Evolutionary conservation across 495 filamentous ascomycete species (phyloP).

Genomic region (Penicillium herquei): DNA sequence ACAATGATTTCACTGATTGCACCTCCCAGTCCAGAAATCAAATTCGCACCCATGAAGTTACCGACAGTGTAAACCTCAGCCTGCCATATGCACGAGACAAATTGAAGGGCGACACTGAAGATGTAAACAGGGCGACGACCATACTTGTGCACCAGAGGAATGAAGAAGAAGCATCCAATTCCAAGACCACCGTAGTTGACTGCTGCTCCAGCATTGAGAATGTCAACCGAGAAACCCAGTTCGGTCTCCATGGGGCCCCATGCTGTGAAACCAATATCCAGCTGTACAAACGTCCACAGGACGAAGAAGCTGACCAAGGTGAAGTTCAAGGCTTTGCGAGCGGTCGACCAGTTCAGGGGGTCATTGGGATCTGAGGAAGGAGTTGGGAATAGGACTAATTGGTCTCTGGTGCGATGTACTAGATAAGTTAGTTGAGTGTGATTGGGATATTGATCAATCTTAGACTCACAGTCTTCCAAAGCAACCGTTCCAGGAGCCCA

Average conservation of each 20-base stretch:
- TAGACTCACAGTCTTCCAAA: conserved; percentile 20
- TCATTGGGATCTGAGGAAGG: conserved; percentile 31
- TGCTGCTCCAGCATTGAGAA: conserved; percentile 38
- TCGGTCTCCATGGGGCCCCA: conserved; percentile 41
- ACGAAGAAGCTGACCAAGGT: conserved; percentile 39
- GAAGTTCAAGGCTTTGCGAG: conserved; percentile 39
- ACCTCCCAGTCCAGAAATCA: conserved; percentile 34
- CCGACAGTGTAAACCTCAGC: conserved; percentile 29
- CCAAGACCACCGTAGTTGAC: conserved; percentile 36
- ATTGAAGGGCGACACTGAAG: conserved; percentile 31
- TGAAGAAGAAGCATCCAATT: conserved; percentile 40
- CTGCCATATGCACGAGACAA: conserved; percentile 38
- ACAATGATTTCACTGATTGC: conserved; percentile 43
- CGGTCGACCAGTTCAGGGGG: conserved; percentile 29
- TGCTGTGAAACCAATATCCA: conserved; percentile 38
- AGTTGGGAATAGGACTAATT: conserved; percentile 23
- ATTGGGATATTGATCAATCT: background rate
- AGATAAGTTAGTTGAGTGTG: background rate
- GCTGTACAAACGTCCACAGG: conserved; percentile 36
- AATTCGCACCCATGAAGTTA: conserved; percentile 33
- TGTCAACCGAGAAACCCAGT: conserved; percentile 32
- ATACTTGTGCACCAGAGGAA: conserved; percentile 47
- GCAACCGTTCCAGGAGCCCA: conserved; percentile 27
- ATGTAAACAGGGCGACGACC: conserved; percentile 47
- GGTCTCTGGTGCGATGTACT: conserved; percentile 22